Evolutionary conservation across 2,329 filamentous ascomycete species (phyloP).

Genomic region (Phoma sp.): DNA sequence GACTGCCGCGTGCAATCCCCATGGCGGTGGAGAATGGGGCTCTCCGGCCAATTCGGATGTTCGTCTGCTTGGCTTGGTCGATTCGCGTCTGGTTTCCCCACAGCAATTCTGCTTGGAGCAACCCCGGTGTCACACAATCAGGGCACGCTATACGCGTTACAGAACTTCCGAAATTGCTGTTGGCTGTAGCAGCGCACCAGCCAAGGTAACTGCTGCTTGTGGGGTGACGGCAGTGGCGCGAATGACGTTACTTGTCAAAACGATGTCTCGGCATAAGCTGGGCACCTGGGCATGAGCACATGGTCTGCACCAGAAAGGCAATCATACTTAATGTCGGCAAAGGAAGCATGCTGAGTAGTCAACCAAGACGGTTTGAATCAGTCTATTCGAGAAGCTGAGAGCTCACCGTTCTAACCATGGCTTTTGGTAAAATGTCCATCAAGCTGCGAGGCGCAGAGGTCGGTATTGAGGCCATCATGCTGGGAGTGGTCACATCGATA

Average conservation of each 20-base stretch:
- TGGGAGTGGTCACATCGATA: conserved; percentile 62
- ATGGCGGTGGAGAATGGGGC: conserved; percentile 11
- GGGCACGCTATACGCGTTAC: conserved; percentile 24
- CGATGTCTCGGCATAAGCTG: conserved; percentile 26
- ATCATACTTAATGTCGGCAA: conserved; percentile 25
- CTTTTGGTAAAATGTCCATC: conserved; percentile 36
- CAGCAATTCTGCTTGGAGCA: conserved; percentile 23
- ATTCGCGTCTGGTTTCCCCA: conserved; percentile 27
- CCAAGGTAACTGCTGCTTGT: conserved; percentile 22
- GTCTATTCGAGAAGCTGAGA: background rate
- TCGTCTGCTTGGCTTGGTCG: conserved; percentile 23
- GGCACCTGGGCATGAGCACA: conserved; percentile 35
- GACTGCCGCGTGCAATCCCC: conserved; percentile 7
- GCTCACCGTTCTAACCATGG: conserved; percentile 26
- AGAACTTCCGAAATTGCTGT: conserved; percentile 21
- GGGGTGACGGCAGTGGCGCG: conserved; percentile 28
- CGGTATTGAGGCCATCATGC: conserved; percentile 55
- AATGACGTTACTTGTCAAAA: conserved; percentile 29
- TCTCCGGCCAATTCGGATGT: conserved; percentile 15
- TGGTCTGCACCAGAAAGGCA: conserved; percentile 18
- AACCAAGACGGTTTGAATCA: background rate
- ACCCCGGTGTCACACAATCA: conserved; percentile 26
- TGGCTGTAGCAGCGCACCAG: conserved; percentile 23
- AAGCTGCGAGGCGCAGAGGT: conserved; percentile 41
- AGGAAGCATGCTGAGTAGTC: conserved; percentile 3